These are phyloP conservation scores for Neurospora pannonica DNA, from an alignment of 495 filamentous ascomycete species.

Conservation along the genomic window DNA sequence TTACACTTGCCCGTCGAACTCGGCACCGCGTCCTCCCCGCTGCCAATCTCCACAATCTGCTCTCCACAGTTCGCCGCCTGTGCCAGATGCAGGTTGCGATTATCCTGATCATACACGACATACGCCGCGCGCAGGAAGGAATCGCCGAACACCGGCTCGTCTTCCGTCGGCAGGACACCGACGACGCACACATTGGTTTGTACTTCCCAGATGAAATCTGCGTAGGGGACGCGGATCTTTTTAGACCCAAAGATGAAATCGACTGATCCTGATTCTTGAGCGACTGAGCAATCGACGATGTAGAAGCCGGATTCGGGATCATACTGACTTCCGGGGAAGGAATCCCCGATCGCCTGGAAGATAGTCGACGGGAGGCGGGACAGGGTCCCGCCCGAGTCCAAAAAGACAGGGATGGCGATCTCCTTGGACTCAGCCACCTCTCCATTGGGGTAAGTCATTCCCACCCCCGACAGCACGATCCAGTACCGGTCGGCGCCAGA, in stretches of 20 bases:
- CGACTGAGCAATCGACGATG: constrained; percentile 50
- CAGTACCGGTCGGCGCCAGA: constrained; percentile 20
- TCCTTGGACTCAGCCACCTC: constrained; percentile 4
- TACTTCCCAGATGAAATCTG: constrained; percentile 48
- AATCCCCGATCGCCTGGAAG: constrained; percentile 15
- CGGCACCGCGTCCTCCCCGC: constrained; percentile 9
- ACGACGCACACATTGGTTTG: constrained; percentile 23
- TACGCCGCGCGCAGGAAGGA: constrained; percentile 25
- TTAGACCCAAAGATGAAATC: constrained; percentile 46
- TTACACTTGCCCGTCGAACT: constrained; percentile 7
- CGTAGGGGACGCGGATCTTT: constrained; percentile 49
- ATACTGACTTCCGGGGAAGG: constrained; percentile 13
- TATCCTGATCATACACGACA: constrained; percentile 28
- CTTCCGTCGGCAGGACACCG: constrained; percentile 13
- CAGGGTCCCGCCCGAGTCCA: constrained; percentile 22
- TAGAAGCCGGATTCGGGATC: constrained; percentile 31
- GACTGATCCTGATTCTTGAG: constrained; percentile 39
- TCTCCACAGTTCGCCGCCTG: constrained; percentile 27
- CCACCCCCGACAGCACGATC: constrained; percentile 15
- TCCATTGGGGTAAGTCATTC: constrained; percentile 19
- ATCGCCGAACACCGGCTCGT: constrained; percentile 22
- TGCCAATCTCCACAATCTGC: constrained; percentile 15
- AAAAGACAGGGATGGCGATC: constrained; percentile 19
- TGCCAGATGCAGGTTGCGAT: constrained; percentile 23
- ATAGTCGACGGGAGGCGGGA: constrained; percentile 15